Evolutionary conservation across 176 grass and related monocot genomes (phyloP).

Genomic region (Aechmea fasciata): DNA sequence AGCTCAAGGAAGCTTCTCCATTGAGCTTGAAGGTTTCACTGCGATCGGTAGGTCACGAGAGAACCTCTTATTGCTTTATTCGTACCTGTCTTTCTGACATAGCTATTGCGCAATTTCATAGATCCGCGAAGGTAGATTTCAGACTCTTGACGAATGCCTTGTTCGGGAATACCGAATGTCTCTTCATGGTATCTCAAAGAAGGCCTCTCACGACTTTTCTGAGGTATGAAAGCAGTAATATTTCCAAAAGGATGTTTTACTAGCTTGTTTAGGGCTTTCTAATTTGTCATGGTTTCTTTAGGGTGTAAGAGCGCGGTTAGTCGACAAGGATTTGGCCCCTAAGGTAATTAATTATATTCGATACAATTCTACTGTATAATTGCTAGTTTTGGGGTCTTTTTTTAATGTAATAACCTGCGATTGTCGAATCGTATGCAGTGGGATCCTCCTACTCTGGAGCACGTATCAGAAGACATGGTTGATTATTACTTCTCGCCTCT

Average conservation of each 20-base stretch:
- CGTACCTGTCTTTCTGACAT: slow-evolving; percentile 14
- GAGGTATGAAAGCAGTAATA: slow-evolving; percentile 44
- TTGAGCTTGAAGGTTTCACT: slow-evolving; percentile 82
- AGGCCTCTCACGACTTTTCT: slow-evolving; percentile 62
- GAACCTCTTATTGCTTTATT: slow-evolving; percentile 10
- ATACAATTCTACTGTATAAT: slow-evolving; percentile 7
- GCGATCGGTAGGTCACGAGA: slow-evolving; percentile 57
- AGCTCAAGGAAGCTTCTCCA: slow-evolving; percentile 87
- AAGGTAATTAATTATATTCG: slow-evolving; percentile 44
- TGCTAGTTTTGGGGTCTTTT: not conserved
- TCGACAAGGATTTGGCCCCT: slow-evolving; percentile 64
- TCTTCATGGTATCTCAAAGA: slow-evolving; percentile 56
- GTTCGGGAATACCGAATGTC: slow-evolving; percentile 93
- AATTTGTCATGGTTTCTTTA: slow-evolving; percentile 16
- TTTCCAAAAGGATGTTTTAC: not conserved
- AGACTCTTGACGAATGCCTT: slow-evolving; percentile 95
- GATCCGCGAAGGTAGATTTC: slow-evolving; percentile 90
- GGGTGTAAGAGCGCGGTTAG: slow-evolving; percentile 77
- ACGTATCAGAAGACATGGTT: slow-evolving; percentile 75
- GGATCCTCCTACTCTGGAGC: slow-evolving; percentile 79
- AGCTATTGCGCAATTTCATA: slow-evolving; percentile 21
- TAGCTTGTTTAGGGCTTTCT: not conserved
- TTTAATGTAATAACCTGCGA: not conserved
- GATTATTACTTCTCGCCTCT: slow-evolving; percentile 71
- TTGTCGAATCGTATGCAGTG: slow-evolving; percentile 43